phyloP scores from a whole-genome alignment of 148 eudicot species.

The Dysphania ambrosioides region DNA sequence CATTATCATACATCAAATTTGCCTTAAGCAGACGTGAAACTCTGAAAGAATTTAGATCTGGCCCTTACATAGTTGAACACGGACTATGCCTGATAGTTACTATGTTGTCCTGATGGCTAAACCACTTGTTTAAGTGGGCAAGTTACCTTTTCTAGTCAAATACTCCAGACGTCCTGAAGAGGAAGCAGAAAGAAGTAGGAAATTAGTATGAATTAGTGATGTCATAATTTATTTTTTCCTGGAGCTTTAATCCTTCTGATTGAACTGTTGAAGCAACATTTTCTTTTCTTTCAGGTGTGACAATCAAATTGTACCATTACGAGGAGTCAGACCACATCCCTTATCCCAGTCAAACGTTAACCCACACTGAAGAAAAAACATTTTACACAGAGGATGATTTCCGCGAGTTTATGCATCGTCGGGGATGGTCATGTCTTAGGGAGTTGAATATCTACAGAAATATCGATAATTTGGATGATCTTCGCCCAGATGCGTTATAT shows the following conservation, averaged over 20 bases:
- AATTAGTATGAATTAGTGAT: too few species aligned
- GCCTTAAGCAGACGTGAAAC: neutral
- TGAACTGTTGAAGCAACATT: neutral
- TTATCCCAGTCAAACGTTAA: conserved; percentile 41
- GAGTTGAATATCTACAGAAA: conserved; percentile 57
- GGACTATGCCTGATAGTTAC: too few species aligned
- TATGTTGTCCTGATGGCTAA: too few species aligned
- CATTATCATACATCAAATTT: neutral
- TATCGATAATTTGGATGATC: conserved; percentile 65
- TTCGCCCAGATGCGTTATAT: conserved; percentile 62
- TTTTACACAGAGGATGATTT: conserved; percentile 75
- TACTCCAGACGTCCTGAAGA: too few species aligned
- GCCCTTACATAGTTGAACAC: neutral
- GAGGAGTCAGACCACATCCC: conserved; percentile 62
- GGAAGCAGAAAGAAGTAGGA: too few species aligned
- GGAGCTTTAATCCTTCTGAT: too few species aligned
- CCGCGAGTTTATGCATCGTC: conserved; percentile 68
- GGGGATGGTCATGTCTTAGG: conserved; percentile 65
- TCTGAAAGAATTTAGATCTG: neutral
- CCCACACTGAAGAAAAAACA: conserved; percentile 72
- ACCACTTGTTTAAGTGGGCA: too few species aligned
- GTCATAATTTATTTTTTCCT: too few species aligned
- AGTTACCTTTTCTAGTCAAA: neutral
- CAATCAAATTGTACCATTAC: conserved; percentile 57
- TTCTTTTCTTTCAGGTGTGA: conserved; percentile 50